Evolutionary conservation across 768 basidiomycete species (phyloP), one percentile per base, ranked within the genome.

Genomic region (Leucocoprinus birnbaumii): DNA sequence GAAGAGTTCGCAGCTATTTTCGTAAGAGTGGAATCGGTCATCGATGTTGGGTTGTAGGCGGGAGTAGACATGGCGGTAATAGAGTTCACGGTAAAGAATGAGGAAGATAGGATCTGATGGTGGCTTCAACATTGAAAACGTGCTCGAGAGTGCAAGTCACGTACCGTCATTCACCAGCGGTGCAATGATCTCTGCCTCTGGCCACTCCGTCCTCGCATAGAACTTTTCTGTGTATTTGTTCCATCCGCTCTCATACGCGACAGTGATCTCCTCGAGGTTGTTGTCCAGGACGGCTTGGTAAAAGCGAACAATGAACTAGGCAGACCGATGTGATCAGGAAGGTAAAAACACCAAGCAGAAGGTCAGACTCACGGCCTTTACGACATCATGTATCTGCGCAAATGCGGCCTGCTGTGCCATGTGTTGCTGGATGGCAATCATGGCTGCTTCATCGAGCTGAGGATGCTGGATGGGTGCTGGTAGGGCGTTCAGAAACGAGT

Each of bases 1-100:
- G 83, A 98, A 98, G 61, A 98, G 75, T 69, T 96, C 94, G 81
- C 96, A 98, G 72, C 93, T 93, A 76, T 96, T 96, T 68, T 96
- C 92, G 70, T 95, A 96, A 0, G 94, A 95, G 68, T 97, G 93
- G 80, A 98, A 96, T 42, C 96, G 89, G 70, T 98, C 96, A 67
- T 98, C 96, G 63, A 98, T 84, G 71, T 97, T 90, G 61, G 96
- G 95, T 66, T 90, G 87, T 42, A 99, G 80, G 40, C 93, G 88
- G 1, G 95, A 97, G 75, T 98, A 97, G 22, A 98, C 92, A 66
- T 97, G 95, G 49, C 92, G 87, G 70, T 91, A 95, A 71, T 94
- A 94, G 10, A 97, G 82, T 68, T 98, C 95, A 61, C 95, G 89
- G 72, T 99, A 98, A 14, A 99, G 84, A 53, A 96, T 94, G 40